phyloP scores from a whole-genome alignment of 2,329 filamentous ascomycete genomes.

The Calonectria pseudoturangicola region DNA sequence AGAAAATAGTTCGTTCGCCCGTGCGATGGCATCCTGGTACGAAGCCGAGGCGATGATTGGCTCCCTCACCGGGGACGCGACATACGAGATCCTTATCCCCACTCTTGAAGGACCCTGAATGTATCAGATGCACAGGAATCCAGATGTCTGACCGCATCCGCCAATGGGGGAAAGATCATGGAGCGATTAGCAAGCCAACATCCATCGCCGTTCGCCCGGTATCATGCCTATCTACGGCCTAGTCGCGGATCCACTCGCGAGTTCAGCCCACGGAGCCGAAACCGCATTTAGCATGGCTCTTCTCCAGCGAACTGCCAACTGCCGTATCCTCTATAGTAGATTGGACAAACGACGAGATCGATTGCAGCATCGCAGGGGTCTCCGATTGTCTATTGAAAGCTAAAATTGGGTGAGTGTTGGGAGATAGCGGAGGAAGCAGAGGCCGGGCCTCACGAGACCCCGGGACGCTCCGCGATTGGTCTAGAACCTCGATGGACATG shows the following conservation, averaged over 20 bases:
- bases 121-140: neutral
- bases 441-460: neutral
- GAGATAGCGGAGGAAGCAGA: neutral
- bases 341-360: neutral
- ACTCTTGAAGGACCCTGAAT: slow-evolving; percentile 4
- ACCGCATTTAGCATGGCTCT: neutral
- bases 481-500: neutral
- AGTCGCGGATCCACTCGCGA: slow-evolving; percentile 7
- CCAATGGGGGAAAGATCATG: neutral
- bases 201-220: neutral
- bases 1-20: slow-evolving; percentile 1
- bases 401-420: slow-evolving; percentile 1
- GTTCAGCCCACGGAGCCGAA: slow-evolving; percentile 18
- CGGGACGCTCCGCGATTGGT: neutral
- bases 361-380: neutral
- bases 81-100: neutral
- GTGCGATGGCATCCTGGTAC: neutral
- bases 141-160: slow-evolving; percentile 1
- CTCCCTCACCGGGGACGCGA: neutral
- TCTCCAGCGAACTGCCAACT: neutral
- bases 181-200: neutral
- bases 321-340: slow-evolving; percentile 3
- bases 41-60: neutral
- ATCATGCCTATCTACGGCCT: slow-evolving; percentile 15
- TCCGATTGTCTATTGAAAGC: slow-evolving; percentile 18